phyloP scores from a whole-genome alignment of 495 filamentous ascomycete species.

The Annulohypoxylon bovei region DNA sequence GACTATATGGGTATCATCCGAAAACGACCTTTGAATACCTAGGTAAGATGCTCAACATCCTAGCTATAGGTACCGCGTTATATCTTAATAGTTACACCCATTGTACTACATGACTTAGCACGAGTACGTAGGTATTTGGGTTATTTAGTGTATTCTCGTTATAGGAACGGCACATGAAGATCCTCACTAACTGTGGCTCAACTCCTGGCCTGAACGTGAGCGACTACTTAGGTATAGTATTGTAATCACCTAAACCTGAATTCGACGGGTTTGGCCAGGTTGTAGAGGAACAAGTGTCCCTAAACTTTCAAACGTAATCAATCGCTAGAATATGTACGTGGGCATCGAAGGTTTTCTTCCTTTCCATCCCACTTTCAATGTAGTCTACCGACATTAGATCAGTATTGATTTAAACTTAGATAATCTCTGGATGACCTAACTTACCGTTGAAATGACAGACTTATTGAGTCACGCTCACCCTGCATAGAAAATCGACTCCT shows the following conservation, averaged over 20 bases:
- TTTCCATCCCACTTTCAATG: not conserved
- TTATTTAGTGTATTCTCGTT: not conserved
- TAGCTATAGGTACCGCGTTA: not conserved
- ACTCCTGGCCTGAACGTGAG: not conserved
- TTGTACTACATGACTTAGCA: not conserved
- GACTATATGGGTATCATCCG: constrained; percentile 2
- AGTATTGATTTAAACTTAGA: not conserved
- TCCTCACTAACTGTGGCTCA: not conserved
- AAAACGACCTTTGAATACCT: not conserved
- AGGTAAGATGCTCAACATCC: not conserved
- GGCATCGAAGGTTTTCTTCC: too few species aligned
- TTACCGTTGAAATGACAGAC: not conserved
- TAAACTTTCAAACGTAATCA: not conserved
- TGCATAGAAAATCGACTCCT: not conserved
- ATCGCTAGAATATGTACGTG: not conserved
- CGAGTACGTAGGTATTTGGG: not conserved
- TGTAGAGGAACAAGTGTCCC: not conserved
- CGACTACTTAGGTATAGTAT: not conserved
- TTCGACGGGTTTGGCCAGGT: not conserved
- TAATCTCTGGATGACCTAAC: not conserved
- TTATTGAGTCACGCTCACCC: not conserved
- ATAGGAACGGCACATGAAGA: not conserved
- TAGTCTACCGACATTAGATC: not conserved
- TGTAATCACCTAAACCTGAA: not conserved
- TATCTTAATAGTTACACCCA: not conserved